Evolutionary conservation across 2,329 filamentous ascomycete species (phyloP).

Genomic region (Gremmenia infestans): DNA sequence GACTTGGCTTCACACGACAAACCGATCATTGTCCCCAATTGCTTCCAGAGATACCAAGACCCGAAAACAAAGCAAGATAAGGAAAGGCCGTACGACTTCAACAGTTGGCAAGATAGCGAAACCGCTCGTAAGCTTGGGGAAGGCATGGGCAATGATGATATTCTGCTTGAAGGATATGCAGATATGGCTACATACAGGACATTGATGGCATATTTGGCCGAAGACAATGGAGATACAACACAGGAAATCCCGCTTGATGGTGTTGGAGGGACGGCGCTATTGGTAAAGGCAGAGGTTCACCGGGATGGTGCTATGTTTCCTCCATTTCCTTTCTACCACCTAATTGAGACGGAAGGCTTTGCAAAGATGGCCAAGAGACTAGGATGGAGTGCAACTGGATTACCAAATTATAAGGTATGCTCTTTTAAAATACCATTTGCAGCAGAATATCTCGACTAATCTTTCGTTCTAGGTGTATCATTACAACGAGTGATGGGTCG

Average conservation of each 20-base stretch:
- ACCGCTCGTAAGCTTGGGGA: constrained; percentile 69
- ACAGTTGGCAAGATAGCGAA: constrained; percentile 91
- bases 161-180: constrained; percentile 86
- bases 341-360: constrained; percentile 97
- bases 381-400: constrained; percentile 78
- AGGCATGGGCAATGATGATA: constrained; percentile 85
- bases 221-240: constrained; percentile 50
- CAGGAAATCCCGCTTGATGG: constrained; percentile 77
- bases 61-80: constrained; percentile 61
- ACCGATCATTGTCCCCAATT: constrained; percentile 91
- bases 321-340: constrained; percentile 89
- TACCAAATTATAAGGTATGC: constrained; percentile 93
- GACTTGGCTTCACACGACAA: constrained; percentile 85
- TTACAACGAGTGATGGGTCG: constrained; percentile 26
- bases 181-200: constrained; percentile 90
- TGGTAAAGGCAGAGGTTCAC: constrained; percentile 96
- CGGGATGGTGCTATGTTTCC: constrained; percentile 98
- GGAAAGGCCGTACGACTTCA: constrained; percentile 89
- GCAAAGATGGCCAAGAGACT: constrained; percentile 92
- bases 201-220: constrained; percentile 80
- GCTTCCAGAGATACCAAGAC: constrained; percentile 82
- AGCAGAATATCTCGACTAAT: constrained; percentile 4
- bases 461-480: constrained; percentile 23
- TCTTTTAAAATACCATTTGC: not conserved
- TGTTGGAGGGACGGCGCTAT: constrained; percentile 83